These are phyloP conservation scores for Bipolaris oryzae DNA, from an alignment of 2,329 filamentous ascomycete genomes.

Conservation along the genomic window DNA sequence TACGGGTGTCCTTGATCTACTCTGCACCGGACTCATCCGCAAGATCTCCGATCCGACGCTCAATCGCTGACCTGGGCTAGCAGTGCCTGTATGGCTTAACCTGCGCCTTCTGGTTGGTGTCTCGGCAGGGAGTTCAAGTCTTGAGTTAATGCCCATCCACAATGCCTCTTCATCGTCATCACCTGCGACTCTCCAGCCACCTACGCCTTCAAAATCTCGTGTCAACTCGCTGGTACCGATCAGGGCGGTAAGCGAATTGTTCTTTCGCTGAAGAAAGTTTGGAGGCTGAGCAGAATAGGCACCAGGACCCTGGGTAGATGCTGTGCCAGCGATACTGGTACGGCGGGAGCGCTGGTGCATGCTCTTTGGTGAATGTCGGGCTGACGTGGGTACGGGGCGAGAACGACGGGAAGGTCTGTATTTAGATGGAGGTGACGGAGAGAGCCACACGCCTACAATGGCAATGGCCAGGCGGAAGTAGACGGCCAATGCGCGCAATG, in stretches of 20 bases:
- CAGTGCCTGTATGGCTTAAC: slow-evolving; percentile 41
- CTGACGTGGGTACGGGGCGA: slow-evolving; percentile 16
- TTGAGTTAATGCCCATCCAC: slow-evolving; percentile 54
- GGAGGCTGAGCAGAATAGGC: slow-evolving; percentile 20
- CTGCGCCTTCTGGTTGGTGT: slow-evolving; percentile 38
- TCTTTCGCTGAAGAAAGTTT: slow-evolving; percentile 35
- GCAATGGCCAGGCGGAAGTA: slow-evolving; percentile 52
- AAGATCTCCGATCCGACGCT: slow-evolving; percentile 43
- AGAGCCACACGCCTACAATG: slow-evolving; percentile 47
- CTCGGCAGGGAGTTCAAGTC: slow-evolving; percentile 47
- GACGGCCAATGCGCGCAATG: slow-evolving; percentile 49
- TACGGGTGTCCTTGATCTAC: slow-evolving; percentile 43
- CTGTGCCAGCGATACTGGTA: slow-evolving; percentile 30
- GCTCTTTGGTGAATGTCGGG: slow-evolving; percentile 29
- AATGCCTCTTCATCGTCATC: slow-evolving; percentile 52
- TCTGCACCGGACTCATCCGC: slow-evolving; percentile 49
- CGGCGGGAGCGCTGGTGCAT: slow-evolving; percentile 31
- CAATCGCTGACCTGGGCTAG: slow-evolving; percentile 34
- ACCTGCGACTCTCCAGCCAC: slow-evolving; percentile 48
- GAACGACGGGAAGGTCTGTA: slow-evolving; percentile 16
- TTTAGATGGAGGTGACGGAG: slow-evolving; percentile 27
- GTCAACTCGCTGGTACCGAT: slow-evolving; percentile 40
- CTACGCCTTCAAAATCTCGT: slow-evolving; percentile 53
- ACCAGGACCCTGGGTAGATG: slow-evolving; percentile 27
- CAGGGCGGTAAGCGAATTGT: slow-evolving; percentile 43